phyloP scores from a whole-genome alignment of 2,329 filamentous ascomycete species.

The Coniochaeta prunicola region DNA sequence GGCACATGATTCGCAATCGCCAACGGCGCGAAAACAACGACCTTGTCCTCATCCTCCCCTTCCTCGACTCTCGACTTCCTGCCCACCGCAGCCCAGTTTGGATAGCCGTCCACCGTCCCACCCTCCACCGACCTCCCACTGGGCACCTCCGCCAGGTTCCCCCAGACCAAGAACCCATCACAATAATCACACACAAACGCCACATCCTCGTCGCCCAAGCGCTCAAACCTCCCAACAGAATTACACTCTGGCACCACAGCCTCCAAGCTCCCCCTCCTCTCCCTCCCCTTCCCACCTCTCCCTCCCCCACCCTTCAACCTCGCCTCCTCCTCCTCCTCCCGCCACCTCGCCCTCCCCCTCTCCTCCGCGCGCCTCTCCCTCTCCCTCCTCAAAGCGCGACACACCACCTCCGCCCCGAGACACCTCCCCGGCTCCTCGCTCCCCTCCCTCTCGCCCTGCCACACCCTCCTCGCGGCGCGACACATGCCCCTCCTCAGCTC shows the following conservation, averaged over 20 bases:
- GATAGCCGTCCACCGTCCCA: slow-evolving; percentile 19
- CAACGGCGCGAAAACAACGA: slow-evolving; percentile 47
- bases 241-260: slow-evolving; percentile 44
- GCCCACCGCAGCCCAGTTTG: slow-evolving; percentile 47
- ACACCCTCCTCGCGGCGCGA: slow-evolving; percentile 49
- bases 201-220: slow-evolving; percentile 45
- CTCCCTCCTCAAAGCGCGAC: slow-evolving; percentile 37
- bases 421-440: slow-evolving; percentile 25
- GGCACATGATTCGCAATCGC: slow-evolving; percentile 51
- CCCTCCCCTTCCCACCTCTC: slow-evolving; percentile 6
- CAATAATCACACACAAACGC: slow-evolving; percentile 56
- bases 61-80: slow-evolving; percentile 27
- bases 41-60: slow-evolving; percentile 37
- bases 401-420: slow-evolving; percentile 48
- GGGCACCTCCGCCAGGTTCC: slow-evolving; percentile 46
- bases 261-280: slow-evolving; percentile 25
- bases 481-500: slow-evolving; percentile 52
- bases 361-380: slow-evolving; percentile 25
- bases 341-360: slow-evolving; percentile 15
- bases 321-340: slow-evolving; percentile 8
- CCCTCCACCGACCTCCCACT: slow-evolving; percentile 28
- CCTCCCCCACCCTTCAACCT: neutral
- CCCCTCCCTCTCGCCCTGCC: slow-evolving; percentile 39
- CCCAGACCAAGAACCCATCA: slow-evolving; percentile 53
- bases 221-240: slow-evolving; percentile 45